A percentile compares a stretch with the other conserved stretches of the same genome.
Conservation (phyloP, 352 stramenopile species). For the Pythium angustatum region DNA sequence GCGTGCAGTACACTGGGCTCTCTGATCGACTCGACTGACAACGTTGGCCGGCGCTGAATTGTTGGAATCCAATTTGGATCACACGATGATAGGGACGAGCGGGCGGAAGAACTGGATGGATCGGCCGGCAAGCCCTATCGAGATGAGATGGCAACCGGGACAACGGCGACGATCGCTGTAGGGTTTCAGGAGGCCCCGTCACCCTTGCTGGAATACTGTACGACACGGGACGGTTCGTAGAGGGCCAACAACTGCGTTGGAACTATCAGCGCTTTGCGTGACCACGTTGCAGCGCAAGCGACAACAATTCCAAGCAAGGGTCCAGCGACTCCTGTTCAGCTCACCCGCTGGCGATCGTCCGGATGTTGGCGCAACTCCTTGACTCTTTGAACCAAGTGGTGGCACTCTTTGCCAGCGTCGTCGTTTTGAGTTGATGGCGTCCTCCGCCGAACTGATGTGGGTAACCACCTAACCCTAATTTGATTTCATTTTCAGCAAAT, state of each 20-base stretch:
- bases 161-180: neutral
- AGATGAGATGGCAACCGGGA: neutral
- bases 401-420: slow-evolving; percentile 4
- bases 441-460: neutral
- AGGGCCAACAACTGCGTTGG: too few species aligned
- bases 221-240: too few species aligned
- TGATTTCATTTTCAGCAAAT: neutral
- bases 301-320: neutral
- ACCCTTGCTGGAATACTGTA: too few species aligned
- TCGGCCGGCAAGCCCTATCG: neutral
- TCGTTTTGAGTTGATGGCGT: neutral
- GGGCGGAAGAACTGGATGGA: slow-evolving; percentile 1
- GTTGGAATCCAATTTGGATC: slow-evolving; percentile 1
- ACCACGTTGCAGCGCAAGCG: too few species aligned
- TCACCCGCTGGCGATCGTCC: slow-evolving; percentile 11
- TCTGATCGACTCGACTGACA: too few species aligned
- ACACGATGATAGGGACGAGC: slow-evolving; percentile 1
- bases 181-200: neutral
- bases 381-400: slow-evolving; percentile 19
- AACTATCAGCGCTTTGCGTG: too few species aligned
- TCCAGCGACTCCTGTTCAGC: neutral
- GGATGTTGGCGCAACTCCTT: slow-evolving; percentile 7
- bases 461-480: slow-evolving; percentile 1
- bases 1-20: too few species aligned
- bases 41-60: neutral